phyloP scores from a whole-genome alignment of 2,329 filamentous ascomycete genomes.

The Cladosporium sp. region DNA sequence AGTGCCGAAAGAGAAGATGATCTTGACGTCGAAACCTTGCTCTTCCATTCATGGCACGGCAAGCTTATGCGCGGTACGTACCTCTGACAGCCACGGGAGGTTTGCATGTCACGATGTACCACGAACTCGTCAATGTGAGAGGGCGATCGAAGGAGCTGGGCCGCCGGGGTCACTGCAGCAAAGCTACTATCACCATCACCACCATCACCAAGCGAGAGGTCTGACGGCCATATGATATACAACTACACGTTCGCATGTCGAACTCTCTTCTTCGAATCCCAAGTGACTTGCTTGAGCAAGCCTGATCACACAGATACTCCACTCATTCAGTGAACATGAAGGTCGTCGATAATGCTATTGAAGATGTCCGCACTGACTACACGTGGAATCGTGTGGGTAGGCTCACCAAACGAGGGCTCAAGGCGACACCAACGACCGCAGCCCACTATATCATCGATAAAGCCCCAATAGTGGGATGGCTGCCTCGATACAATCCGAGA shows the following conservation, averaged over 20 bases:
- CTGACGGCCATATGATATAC: slow-evolving; percentile 5
- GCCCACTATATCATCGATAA: slow-evolving; percentile 57
- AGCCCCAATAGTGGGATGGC: slow-evolving; percentile 59
- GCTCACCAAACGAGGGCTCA: slow-evolving; percentile 31
- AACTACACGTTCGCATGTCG: neutral
- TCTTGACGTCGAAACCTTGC: neutral
- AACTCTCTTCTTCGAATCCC: neutral
- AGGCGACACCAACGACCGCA: slow-evolving; percentile 49
- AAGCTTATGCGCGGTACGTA: slow-evolving; percentile 6
- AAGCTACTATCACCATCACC: neutral
- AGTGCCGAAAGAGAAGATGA: neutral
- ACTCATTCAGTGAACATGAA: slow-evolving; percentile 11
- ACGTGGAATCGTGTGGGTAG: slow-evolving; percentile 26
- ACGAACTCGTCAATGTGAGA: slow-evolving; percentile 1
- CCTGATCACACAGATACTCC: neutral
- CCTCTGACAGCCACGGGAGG: slow-evolving; percentile 3
- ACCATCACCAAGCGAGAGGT: slow-evolving; percentile 4
- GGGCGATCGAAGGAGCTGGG: neutral
- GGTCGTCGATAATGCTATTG: slow-evolving; percentile 14
- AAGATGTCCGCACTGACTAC: slow-evolving; percentile 20
- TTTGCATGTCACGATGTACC: slow-evolving; percentile 11
- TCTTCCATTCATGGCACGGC: slow-evolving; percentile 5
- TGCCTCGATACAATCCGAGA: slow-evolving; percentile 56
- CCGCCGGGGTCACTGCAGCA: no score
- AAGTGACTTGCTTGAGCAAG: neutral